Conservation (phyloP, 306 rosid genomes). For the Delonix regia region DNA sequence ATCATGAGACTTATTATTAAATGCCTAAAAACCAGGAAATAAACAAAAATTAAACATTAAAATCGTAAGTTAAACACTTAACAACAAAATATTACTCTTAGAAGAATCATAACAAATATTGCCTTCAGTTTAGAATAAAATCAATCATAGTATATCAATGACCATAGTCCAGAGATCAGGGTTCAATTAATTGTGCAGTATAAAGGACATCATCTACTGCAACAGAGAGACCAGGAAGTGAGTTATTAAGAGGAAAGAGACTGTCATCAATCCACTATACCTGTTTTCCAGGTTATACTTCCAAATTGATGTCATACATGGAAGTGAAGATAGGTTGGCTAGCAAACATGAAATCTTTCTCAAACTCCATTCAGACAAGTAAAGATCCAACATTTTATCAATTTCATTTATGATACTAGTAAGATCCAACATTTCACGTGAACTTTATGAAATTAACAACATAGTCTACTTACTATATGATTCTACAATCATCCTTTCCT, state of each 20-base stretch:
- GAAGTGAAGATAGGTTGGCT: background rate
- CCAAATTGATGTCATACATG: background rate
- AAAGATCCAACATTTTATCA: background rate
- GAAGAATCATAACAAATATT: background rate
- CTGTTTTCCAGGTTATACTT: background rate
- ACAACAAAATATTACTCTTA: no score
- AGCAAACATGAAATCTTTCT: background rate
- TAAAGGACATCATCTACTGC: constrained; percentile 1
- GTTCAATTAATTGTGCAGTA: background rate
- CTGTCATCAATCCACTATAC: background rate
- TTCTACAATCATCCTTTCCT: no score
- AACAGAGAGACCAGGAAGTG: constrained; percentile 6
- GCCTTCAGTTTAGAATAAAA: constrained; percentile 18
- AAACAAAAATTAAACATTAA: no score
- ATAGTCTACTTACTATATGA: background rate
- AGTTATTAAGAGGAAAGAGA: constrained; percentile 3
- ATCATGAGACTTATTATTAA: no score
- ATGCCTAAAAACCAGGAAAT: no score
- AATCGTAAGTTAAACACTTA: no score
- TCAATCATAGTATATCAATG: background rate
- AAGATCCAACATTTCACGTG: background rate
- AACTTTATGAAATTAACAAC: background rate
- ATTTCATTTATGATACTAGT: background rate
- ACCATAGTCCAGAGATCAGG: constrained; percentile 1
- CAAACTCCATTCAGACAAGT: background rate